A percentile compares a stretch with the other conserved stretches of the same genome.
phyloP scores from a whole-genome alignment of 2,329 filamentous ascomycete species.

The Hypoxylon sp. region DNA sequence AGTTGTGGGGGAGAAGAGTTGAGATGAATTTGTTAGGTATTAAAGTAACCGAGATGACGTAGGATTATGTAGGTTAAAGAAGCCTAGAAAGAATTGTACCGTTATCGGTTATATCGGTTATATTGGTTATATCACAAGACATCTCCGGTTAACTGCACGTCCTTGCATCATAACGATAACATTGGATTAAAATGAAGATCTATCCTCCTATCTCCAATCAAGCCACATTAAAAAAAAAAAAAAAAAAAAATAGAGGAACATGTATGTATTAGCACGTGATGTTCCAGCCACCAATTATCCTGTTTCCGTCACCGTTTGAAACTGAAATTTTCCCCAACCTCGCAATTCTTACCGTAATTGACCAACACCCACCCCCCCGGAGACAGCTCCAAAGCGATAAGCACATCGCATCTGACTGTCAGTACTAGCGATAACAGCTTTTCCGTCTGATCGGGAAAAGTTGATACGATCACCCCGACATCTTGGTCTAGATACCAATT shows the following conservation, averaged over 20 bases:
- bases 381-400: constrained; percentile 36
- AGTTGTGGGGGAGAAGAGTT: constrained; percentile 19
- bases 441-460: constrained; percentile 33
- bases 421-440: constrained; percentile 37
- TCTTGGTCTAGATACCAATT: not conserved
- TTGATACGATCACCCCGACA: constrained; percentile 5
- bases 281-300: constrained; percentile 30
- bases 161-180: not conserved
- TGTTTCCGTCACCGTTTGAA: constrained; percentile 37
- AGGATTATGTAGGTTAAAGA: too few relatives aligned
- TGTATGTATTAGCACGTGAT: constrained; percentile 19
- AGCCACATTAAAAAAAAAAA: not conserved
- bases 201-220: not conserved
- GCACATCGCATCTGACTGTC: constrained; percentile 34
- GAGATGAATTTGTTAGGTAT: not conserved
- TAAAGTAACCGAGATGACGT: not conserved
- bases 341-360: constrained; percentile 39
- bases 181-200: not conserved
- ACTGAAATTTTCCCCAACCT: constrained; percentile 35
- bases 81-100: too few relatives aligned
- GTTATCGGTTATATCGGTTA: too few relatives aligned
- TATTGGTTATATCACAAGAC: too few relatives aligned
- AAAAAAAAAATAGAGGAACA: not conserved
- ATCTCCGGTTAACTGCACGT: not conserved
- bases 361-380: constrained; percentile 32